A percentile compares a stretch with the other conserved stretches of the same genome.
Conservation (phyloP, 2,329 filamentous ascomycete genomes). For the Penicillium sp. region DNA sequence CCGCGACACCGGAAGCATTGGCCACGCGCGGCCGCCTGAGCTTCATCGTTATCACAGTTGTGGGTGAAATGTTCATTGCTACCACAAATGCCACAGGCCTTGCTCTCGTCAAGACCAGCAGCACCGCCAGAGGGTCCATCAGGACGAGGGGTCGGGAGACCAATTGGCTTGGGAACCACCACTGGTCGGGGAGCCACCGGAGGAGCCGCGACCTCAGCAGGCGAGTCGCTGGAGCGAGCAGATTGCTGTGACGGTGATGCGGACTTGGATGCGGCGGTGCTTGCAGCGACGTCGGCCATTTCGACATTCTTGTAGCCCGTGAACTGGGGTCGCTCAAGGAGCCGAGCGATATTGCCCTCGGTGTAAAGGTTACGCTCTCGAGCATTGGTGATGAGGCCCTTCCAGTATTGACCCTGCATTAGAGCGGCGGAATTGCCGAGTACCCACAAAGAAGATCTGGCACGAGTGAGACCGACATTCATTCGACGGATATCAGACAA, state of each 20-base stretch:
- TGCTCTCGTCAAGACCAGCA: slow-evolving; percentile 39
- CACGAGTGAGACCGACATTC: slow-evolving; percentile 96
- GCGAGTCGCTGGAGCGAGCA: neutral
- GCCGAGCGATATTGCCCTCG: slow-evolving; percentile 53
- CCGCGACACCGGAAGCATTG: slow-evolving; percentile 40
- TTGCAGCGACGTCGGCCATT: slow-evolving; percentile 34
- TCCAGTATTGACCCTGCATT: slow-evolving; percentile 85
- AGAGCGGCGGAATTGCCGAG: slow-evolving; percentile 86
- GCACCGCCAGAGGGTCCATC: slow-evolving; percentile 40
- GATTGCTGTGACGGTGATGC: slow-evolving; percentile 5
- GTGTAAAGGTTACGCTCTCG: slow-evolving; percentile 70
- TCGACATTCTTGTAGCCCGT: slow-evolving; percentile 40
- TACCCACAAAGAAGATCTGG: slow-evolving; percentile 94
- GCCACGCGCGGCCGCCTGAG: slow-evolving; percentile 33
- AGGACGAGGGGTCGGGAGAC: slow-evolving; percentile 18
- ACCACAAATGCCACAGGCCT: slow-evolving; percentile 42
- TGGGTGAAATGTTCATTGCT: slow-evolving; percentile 40
- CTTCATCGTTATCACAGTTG: slow-evolving; percentile 43
- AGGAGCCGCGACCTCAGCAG: slow-evolving; percentile 24
- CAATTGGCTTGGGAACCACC: slow-evolving; percentile 22
- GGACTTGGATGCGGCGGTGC: slow-evolving; percentile 2
- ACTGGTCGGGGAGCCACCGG: slow-evolving; percentile 14
- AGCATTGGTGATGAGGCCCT: slow-evolving; percentile 75
- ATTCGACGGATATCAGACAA: slow-evolving; percentile 96
- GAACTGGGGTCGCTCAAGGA: slow-evolving; percentile 51